These are phyloP conservation scores for Pharnaceum exiguum DNA, from an alignment of 148 eudicot genomes.

Conservation along the genomic window DNA sequence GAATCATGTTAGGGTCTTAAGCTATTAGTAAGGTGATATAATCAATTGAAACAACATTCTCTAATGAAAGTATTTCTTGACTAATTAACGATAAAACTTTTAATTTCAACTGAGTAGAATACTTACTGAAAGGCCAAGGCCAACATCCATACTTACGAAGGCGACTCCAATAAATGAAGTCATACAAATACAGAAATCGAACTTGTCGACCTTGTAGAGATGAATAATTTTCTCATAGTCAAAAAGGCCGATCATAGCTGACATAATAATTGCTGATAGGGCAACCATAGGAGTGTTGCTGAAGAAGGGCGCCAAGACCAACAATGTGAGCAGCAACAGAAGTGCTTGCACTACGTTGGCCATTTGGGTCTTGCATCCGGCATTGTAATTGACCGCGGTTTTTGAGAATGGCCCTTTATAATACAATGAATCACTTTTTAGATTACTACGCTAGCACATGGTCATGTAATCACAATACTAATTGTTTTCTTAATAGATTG, in stretches of 20 bases:
- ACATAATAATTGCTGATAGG: constrained; percentile 82
- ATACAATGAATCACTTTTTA: too few species aligned
- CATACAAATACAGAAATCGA: constrained; percentile 80
- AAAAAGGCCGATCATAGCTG: constrained; percentile 87
- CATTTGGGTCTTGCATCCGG: constrained; percentile 80
- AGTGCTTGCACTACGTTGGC: constrained; percentile 68
- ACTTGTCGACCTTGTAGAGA: constrained; percentile 72
- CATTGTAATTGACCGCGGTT: constrained; percentile 81
- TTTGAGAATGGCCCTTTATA: constrained; percentile 85
- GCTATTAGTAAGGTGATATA: background rate
- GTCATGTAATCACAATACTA: too few species aligned
- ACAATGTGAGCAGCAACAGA: constrained; percentile 60
- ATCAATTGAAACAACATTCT: background rate
- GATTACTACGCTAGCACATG: too few species aligned
- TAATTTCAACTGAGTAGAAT: background rate
- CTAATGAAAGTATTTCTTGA: background rate
- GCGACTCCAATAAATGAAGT: constrained; percentile 73
- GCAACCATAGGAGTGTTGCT: constrained; percentile 85
- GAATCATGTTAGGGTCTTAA: background rate
- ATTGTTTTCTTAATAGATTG: too few species aligned
- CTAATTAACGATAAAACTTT: background rate
- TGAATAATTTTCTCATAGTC: constrained; percentile 55
- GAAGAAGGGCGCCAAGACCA: constrained; percentile 79
- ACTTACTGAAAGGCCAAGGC: constrained; percentile 74
- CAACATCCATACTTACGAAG: constrained; percentile 83